Evolutionary conservation across 495 filamentous ascomycete species (phyloP), one percentile per base, ranked within the genome.

Genomic region (Penicillium flavigenum): DNA sequence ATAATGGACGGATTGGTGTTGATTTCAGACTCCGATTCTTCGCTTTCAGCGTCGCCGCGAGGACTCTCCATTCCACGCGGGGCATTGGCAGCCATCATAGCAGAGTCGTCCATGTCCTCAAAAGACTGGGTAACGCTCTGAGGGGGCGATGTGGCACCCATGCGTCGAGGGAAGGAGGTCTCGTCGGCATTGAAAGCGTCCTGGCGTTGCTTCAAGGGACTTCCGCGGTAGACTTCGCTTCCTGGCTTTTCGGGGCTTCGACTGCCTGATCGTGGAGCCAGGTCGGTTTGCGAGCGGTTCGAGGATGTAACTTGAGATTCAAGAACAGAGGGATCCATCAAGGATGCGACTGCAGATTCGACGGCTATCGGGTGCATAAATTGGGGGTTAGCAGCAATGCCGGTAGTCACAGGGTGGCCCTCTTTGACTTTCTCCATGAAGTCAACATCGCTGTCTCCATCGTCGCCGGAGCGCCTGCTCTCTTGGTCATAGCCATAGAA

Each of bases 291-390:
- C 1, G 75, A 77, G 14, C 69, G 70, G 49, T 65, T 72, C 17
- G 61, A 62, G 20, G 75, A 79, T 17, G 53, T 47, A 11, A 75
- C 12, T 39, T 71, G 71, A 4, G 71, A 70, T 36, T 76, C 73
- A 27, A 79, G 58, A n/a, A 86, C 79, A 3, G 91, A 93, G 9
- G 86, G 88, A 34, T 95, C 89, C 46, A 91, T 82, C 9, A 97
- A 78, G 8, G 91, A 95, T 11, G 92, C 92, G 34, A 96, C 92
- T 22, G 87, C 87, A 32, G 92, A 96, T 70, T 96, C 91, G 5
- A 93, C 86, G 7, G 79, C 87, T n/a, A 80, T 56, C 4, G 86
- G 86, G 48, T 89, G 85, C 2, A 92, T 80, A 64, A 88, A 88
- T 48, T 88, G 78, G 17, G 91, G 88, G 59, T 91, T 95, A 17